Conservation (phyloP, 306 rosid genomes). For the Gastrolobium bilobum region DNA sequence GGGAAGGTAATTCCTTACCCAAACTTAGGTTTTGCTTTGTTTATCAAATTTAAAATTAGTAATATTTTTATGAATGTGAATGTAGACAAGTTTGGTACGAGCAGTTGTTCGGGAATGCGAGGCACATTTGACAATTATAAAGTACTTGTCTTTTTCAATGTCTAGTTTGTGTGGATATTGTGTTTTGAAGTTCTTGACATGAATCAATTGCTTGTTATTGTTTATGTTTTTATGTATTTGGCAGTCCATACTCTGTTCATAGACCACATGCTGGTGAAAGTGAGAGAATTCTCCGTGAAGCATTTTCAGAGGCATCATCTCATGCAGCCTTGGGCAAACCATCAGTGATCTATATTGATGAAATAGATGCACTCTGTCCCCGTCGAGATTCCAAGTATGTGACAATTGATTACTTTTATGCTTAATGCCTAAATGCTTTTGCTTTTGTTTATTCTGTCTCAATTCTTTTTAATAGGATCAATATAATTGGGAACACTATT, state of each 20-base stretch:
- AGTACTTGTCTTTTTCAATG: conserved; percentile 55
- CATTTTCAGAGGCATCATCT: conserved; percentile 79
- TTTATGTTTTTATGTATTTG: conserved; percentile 43
- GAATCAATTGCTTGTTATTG: conserved; percentile 24
- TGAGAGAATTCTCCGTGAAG: conserved; percentile 80
- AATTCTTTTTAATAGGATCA: neutral
- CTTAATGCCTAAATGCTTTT: conserved; percentile 16
- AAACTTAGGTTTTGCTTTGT: conserved; percentile 34
- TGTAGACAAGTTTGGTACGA: conserved; percentile 90
- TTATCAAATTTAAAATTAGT: neutral
- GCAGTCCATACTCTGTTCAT: conserved; percentile 85
- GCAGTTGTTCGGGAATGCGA: conserved; percentile 85
- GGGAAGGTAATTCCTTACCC: conserved; percentile 73
- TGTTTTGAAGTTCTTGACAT: conserved; percentile 22
- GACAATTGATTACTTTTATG: conserved; percentile 25
- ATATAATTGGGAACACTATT: conserved; percentile 33
- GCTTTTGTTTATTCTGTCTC: conserved; percentile 35
- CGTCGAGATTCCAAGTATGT: conserved; percentile 83
- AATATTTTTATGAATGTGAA: conserved; percentile 10
- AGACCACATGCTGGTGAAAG: conserved; percentile 85
- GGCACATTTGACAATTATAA: conserved; percentile 77
- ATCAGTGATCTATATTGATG: conserved; percentile 84
- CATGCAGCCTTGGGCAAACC: conserved; percentile 69
- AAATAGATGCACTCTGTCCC: conserved; percentile 91
- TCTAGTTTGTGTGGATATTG: neutral